phyloP scores from a whole-genome alignment of 495 filamentous ascomycete species.

The Talaromyces borbonicus region DNA sequence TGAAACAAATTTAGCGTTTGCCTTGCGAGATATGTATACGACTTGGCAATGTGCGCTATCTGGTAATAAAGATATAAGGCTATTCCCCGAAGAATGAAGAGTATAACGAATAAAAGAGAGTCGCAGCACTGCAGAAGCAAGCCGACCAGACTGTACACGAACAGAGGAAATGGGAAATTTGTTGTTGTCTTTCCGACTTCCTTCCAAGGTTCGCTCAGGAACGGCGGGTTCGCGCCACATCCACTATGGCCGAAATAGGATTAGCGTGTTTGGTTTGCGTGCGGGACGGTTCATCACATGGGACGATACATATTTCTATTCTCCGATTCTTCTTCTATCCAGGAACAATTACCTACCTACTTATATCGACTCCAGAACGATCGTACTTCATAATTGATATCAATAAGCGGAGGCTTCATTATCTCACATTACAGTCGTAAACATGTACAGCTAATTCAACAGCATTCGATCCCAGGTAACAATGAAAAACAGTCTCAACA shows the following conservation, averaged over 20 bases:
- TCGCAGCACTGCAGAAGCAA: neutral
- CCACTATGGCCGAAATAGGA: neutral
- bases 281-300: neutral
- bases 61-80: neutral
- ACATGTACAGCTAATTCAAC: too few relatives aligned
- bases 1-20: neutral
- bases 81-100: too few relatives aligned
- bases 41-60: neutral
- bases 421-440: too few relatives aligned
- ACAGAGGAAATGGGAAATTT: neutral
- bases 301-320: neutral
- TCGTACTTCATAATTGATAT: too few relatives aligned
- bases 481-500: neutral
- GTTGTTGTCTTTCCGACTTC: neutral
- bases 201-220: constrained; percentile 4
- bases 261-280: constrained; percentile 1
- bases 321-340: neutral
- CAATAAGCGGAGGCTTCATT: too few relatives aligned
- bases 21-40: neutral
- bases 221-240: constrained; percentile 1
- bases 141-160: too few relatives aligned
- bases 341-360: too few relatives aligned
- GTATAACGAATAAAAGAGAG: neutral
- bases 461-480: neutral
- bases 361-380: too few relatives aligned